These are phyloP conservation scores for Vitis hybrid DNA, from an alignment of 177 flowering plant genomes.

Conservation along the genomic window DNA sequence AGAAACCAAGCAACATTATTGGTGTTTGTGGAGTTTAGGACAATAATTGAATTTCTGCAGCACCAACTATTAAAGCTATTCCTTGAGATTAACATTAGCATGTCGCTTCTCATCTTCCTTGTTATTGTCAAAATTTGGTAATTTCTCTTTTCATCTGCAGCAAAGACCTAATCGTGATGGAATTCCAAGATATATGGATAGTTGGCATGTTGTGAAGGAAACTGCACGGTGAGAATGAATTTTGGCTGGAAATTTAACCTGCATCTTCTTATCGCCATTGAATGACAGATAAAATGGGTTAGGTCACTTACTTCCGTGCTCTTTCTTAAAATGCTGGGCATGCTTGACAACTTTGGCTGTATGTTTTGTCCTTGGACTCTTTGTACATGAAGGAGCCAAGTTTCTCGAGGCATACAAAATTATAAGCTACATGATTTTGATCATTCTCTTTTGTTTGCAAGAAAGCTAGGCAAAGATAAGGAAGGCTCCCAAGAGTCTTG, in stretches of 20 bases:
- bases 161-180: slow-evolving; percentile 80
- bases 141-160: slow-evolving; percentile 40
- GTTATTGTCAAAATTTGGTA: slow-evolving; percentile 1
- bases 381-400: neutral
- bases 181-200: slow-evolving; percentile 65
- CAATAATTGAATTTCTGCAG: neutral
- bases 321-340: neutral
- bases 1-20: neutral
- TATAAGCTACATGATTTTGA: neutral
- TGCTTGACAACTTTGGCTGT: too few species aligned
- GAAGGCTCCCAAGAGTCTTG: neutral
- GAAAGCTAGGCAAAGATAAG: neutral
- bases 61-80: slow-evolving; percentile 1
- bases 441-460: neutral
- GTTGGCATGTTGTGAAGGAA: slow-evolving; percentile 84
- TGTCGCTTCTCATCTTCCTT: neutral
- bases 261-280: too few species aligned
- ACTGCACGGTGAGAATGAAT: slow-evolving; percentile 58
- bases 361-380: too few species aligned
- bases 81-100: neutral
- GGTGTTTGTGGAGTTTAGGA: slow-evolving; percentile 1
- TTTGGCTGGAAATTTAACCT: neutral
- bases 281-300: too few species aligned
- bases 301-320: too few species aligned
- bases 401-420: neutral